phyloP scores from a whole-genome alignment of 2,329 filamentous ascomycete species.

The Conoideocrella luteorostrata region DNA sequence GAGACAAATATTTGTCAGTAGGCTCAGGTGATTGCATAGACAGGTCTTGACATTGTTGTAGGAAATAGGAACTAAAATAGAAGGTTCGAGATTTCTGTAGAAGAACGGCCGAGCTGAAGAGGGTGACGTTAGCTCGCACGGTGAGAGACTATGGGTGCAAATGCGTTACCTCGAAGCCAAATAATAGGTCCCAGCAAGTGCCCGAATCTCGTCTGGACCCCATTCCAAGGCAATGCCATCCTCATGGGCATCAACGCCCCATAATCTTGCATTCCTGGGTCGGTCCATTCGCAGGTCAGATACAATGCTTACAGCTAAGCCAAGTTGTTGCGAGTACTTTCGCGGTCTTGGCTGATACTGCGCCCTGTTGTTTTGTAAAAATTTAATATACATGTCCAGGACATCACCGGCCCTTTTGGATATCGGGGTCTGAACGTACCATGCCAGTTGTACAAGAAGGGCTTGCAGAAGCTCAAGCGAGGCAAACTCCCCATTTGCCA shows the following conservation, averaged over 20 bases:
- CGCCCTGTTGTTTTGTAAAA: slow-evolving; percentile 17
- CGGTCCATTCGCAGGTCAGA: slow-evolving; percentile 24
- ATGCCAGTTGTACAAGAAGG: slow-evolving; percentile 24
- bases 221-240: slow-evolving; percentile 13
- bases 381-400: not conserved
- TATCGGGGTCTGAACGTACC: slow-evolving; percentile 16
- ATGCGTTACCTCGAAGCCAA: slow-evolving; percentile 22
- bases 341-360: slow-evolving; percentile 23
- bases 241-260: slow-evolving; percentile 19
- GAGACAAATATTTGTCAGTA: slow-evolving; percentile 21
- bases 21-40: slow-evolving; percentile 8
- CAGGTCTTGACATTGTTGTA: slow-evolving; percentile 19
- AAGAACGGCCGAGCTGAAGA: slow-evolving; percentile 20
- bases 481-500: slow-evolving; percentile 19
- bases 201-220: slow-evolving; percentile 22
- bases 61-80: slow-evolving; percentile 20
- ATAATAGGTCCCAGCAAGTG: slow-evolving; percentile 24
- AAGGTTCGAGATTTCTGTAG: slow-evolving; percentile 25
- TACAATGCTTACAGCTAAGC: slow-evolving; percentile 24
- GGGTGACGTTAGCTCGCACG: too few species aligned
- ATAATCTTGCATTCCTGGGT: slow-evolving; percentile 19
- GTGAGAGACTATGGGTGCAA: too few species aligned
- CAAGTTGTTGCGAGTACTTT: slow-evolving; percentile 23
- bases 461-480: slow-evolving; percentile 24
- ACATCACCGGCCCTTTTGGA: slow-evolving; percentile 4